A percentile compares a stretch with the other conserved stretches of the same genome.
Evolutionary conservation across 108 stramenopile species (phyloP).

Genomic region (Fragilariopsis cylindrus): DNA sequence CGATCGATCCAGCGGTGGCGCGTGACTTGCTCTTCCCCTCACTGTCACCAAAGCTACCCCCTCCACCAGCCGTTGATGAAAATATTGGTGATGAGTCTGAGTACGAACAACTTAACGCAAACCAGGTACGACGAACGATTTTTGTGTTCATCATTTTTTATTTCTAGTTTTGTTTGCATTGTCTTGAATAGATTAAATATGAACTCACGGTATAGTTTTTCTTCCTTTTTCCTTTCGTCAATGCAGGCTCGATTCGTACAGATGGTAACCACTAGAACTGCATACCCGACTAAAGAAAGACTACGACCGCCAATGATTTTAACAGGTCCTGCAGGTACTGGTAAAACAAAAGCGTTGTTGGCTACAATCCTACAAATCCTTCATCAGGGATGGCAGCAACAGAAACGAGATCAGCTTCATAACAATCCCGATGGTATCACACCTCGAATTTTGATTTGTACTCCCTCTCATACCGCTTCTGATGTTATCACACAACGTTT

Average conservation of each 20-base stretch:
- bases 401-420: no score
- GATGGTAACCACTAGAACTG: slow-evolving; percentile 56
- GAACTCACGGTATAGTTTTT: neutral
- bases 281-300: slow-evolving; percentile 40
- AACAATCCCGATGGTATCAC: neutral
- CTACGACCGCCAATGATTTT: slow-evolving; percentile 63
- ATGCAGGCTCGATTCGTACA: slow-evolving; percentile 42
- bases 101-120: slow-evolving; percentile 6
- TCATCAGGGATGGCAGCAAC: neutral
- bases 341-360: slow-evolving; percentile 65
- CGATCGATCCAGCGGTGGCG: slow-evolving; percentile 26
- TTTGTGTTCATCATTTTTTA: neutral
- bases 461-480: slow-evolving; percentile 73
- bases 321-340: slow-evolving; percentile 74
- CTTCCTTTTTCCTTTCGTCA: neutral
- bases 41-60: slow-evolving; percentile 29
- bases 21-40: slow-evolving; percentile 51
- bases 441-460: slow-evolving; percentile 58
- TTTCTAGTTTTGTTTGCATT: neutral
- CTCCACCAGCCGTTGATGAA: slow-evolving; percentile 14
- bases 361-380: slow-evolving; percentile 45
- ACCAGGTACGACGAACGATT: neutral
- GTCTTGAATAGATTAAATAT: neutral
- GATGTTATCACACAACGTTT: slow-evolving; percentile 68
- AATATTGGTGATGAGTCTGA: slow-evolving; percentile 2